Conservation (phyloP, 2,329 filamentous ascomycete genomes). For the Hypomyces rosellus region DNA sequence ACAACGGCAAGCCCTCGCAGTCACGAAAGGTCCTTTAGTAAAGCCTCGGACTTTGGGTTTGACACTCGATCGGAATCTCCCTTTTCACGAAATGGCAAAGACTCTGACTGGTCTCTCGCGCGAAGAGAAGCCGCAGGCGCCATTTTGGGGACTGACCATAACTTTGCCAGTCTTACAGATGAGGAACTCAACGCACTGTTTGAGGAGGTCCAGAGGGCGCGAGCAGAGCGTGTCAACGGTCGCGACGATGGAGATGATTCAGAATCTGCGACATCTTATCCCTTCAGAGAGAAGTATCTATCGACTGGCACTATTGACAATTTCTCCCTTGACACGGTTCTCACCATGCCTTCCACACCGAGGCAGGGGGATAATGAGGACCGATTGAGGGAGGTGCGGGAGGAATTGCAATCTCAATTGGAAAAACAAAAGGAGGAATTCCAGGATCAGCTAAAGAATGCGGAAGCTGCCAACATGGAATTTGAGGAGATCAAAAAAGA, state of each 20-base stretch:
- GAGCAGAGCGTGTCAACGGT: conserved; percentile 65
- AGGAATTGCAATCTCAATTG: conserved; percentile 77
- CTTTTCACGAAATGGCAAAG: conserved; percentile 57
- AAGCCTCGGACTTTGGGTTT: conserved; percentile 66
- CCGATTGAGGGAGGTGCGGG: conserved; percentile 63
- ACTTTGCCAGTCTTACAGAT: conserved; percentile 82
- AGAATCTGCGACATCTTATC: conserved; percentile 83
- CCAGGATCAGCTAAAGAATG: conserved; percentile 67
- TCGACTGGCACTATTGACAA: conserved; percentile 93
- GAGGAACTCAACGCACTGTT: conserved; percentile 91
- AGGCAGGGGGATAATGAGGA: conserved; percentile 72
- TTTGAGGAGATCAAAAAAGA: conserved; percentile 79
- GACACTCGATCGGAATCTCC: conserved; percentile 77
- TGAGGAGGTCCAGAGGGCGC: conserved; percentile 84
- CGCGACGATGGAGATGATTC: conserved; percentile 83
- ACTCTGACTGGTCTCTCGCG: conserved; percentile 93
- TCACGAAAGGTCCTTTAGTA: conserved; percentile 78
- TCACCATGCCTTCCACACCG: conserved; percentile 93
- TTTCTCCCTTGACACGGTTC: conserved; percentile 86
- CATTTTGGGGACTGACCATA: conserved; percentile 84
- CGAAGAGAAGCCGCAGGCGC: conserved; percentile 88
- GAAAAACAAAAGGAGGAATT: conserved; percentile 82
- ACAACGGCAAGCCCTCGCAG: conserved; percentile 52
- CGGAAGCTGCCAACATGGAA: conserved; percentile 69
- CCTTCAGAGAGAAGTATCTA: conserved; percentile 88